Percentiles rank a stretch among this genome's conserved stretches.
phyloP scores from a whole-genome alignment of 768 basidiomycete genomes.

The Rubroboletus satanas region DNA sequence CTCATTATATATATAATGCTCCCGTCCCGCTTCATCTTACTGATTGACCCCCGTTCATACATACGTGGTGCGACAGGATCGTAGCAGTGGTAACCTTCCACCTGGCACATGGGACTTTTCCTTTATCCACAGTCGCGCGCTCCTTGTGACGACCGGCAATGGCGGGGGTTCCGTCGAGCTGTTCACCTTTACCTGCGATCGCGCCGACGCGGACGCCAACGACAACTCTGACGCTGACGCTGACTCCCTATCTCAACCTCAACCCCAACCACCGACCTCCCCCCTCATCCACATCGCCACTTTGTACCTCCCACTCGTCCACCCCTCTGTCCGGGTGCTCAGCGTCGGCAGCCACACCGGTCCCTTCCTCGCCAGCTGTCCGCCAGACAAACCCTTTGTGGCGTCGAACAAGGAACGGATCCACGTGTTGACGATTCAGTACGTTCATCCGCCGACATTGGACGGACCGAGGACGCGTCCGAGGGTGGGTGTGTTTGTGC shows the following conservation, averaged over 20 bases:
- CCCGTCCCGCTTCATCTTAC: not conserved
- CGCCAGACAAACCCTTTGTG: conserved; percentile 21
- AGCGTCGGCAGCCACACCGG: conserved; percentile 32
- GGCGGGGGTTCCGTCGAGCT: conserved; percentile 40
- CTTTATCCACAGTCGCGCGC: conserved; percentile 43
- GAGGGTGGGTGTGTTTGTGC: conserved; percentile 29
- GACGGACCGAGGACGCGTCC: conserved; percentile 10
- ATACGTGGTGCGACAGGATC: conserved; percentile 25
- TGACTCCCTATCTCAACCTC: not conserved
- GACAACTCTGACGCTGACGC: not conserved
- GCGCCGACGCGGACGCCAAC: not conserved
- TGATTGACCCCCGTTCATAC: too few species aligned
- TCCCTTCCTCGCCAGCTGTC: conserved; percentile 29
- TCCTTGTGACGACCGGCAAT: conserved; percentile 37
- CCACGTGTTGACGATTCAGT: conserved; percentile 25
- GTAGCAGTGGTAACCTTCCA: conserved; percentile 22
- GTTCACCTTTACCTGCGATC: conserved; percentile 35
- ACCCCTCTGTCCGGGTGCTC: conserved; percentile 9
- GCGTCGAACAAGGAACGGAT: conserved; percentile 25
- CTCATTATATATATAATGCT: too few species aligned
- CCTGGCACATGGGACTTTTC: conserved; percentile 40
- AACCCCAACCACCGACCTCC: not conserved
- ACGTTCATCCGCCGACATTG: not conserved
- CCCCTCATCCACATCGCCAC: conserved; percentile 19
- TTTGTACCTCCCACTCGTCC: conserved; percentile 13